phyloP scores from a whole-genome alignment of 23 red algal genomes.

The Pyropia haitanensis region DNA sequence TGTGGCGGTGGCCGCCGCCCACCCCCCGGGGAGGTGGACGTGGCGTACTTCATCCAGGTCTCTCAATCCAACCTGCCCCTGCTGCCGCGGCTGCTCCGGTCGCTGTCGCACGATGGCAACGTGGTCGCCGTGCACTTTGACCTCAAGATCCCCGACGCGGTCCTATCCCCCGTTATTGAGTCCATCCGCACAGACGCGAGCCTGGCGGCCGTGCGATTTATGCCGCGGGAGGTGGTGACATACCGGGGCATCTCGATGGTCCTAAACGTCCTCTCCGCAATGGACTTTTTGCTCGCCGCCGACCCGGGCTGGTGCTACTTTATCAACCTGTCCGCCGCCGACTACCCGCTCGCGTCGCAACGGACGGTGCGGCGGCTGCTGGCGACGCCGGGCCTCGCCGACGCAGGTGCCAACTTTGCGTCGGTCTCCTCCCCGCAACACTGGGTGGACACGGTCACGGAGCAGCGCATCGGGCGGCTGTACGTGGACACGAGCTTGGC shows the following conservation, averaged over 20 bases:
- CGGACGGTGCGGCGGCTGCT: conserved; percentile 22
- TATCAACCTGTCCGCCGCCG: conserved; percentile 65
- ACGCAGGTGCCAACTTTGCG: conserved; percentile 29
- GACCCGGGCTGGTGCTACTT: conserved; percentile 45
- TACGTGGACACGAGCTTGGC: conserved; percentile 24
- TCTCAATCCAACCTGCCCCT: conserved; percentile 6
- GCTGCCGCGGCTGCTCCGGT: conserved; percentile 16
- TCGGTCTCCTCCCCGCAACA: neutral
- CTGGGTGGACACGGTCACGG: conserved; percentile 13
- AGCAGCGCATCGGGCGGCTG: conserved; percentile 14
- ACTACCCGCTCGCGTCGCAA: conserved; percentile 59
- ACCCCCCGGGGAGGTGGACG: conserved; percentile 5
- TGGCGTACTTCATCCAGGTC: conserved; percentile 61
- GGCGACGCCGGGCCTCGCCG: neutral
- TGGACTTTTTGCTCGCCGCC: conserved; percentile 30
- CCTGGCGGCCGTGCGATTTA: conserved; percentile 19
- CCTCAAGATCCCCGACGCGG: conserved; percentile 10
- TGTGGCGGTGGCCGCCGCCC: neutral
- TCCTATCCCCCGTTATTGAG: neutral
- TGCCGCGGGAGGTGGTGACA: conserved; percentile 43
- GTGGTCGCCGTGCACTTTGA: conserved; percentile 68
- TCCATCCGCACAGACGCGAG: neutral
- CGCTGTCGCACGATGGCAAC: conserved; percentile 40
- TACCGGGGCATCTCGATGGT: conserved; percentile 75
- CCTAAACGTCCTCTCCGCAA: conserved; percentile 56